phyloP scores from a whole-genome alignment of 331 rosid genomes.

The Pyrus hybrid region DNA sequence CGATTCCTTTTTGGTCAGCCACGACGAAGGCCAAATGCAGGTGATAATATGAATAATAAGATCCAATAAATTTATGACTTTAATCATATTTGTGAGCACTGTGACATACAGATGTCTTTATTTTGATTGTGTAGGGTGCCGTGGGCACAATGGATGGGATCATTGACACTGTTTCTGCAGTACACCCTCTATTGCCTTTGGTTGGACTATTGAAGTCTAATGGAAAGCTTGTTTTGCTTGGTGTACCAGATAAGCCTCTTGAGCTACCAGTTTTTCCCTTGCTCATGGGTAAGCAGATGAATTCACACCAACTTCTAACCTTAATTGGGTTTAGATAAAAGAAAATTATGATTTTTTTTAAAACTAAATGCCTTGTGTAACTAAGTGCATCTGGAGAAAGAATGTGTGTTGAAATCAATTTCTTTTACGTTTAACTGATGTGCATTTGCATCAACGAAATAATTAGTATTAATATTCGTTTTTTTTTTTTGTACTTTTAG shows the following conservation, averaged over 20 bases:
- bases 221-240: slow-evolving; percentile 24
- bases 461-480: too few species aligned
- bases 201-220: slow-evolving; percentile 22
- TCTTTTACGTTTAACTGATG: too few species aligned
- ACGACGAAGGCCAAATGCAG: background rate
- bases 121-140: slow-evolving; percentile 19
- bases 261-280: slow-evolving; percentile 9
- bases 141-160: slow-evolving; percentile 38
- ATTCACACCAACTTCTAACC: slow-evolving; percentile 3
- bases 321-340: background rate
- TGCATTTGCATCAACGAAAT: too few species aligned
- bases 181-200: slow-evolving; percentile 15
- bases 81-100: background rate
- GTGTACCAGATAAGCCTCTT: slow-evolving; percentile 8
- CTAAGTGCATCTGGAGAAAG: too few species aligned
- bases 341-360: too few species aligned
- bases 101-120: background rate
- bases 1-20: background rate
- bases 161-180: slow-evolving; percentile 40
- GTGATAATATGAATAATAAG: background rate
- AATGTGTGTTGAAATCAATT: too few species aligned
- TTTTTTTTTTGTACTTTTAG: background rate
- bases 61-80: background rate
- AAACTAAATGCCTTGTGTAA: too few species aligned
- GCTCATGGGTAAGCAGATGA: slow-evolving; percentile 6